Base-by-base conservation (phyloP, 345 rosid genomes). In the Lenwebbia sp. region DNA sequence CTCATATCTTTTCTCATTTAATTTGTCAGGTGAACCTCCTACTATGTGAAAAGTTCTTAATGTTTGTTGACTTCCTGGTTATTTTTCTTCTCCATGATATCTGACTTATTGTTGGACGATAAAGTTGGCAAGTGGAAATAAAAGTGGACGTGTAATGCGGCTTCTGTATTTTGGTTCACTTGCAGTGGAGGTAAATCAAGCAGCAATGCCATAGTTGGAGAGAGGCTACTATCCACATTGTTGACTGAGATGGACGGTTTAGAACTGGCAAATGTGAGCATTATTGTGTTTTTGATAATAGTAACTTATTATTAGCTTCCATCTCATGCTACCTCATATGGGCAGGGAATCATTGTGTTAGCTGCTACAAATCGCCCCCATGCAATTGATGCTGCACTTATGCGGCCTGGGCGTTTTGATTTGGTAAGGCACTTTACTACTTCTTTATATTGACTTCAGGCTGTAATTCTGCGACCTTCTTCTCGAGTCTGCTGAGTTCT, bases 241-340 rank as follows among this genome's bases (percentile, higher is more conserved):
- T 92, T 97, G 84, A 97, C 98, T 28, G 99, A 97, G 93, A 96
- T 96, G 99, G 99, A 97, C 87, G 99, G 99, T 87, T 88, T 97
- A 83, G 98, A 97, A 90, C 92, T 95, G 88, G 94, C 98, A 85
- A 95, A 94, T 88, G 98, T 95, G 86, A 89, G 92, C n/a, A 22
- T 41, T 57, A 53, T 82, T 56, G 14, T 23, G 76, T 56, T 82
- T 41, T 82, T 41, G 23, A 37, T 52, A 82, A 85, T 7, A 23
- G 53, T 37, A 50, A 84, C 70, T 54, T 49, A 13, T 5, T 13
- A 55, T 23, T 44, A 14, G 37, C 86, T 87, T 54, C 84, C 41
- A 54, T 82, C 84, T 83, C 41, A 51, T 83, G 55, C 56, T 51
- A 54, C 54, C 47, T 83, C 49, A 53, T 28, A 10, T 56, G 30